Evolutionary conservation across 805 yeast species (phyloP), one percentile per base, ranked within the genome.

Genomic region (Ogataea corticis): DNA sequence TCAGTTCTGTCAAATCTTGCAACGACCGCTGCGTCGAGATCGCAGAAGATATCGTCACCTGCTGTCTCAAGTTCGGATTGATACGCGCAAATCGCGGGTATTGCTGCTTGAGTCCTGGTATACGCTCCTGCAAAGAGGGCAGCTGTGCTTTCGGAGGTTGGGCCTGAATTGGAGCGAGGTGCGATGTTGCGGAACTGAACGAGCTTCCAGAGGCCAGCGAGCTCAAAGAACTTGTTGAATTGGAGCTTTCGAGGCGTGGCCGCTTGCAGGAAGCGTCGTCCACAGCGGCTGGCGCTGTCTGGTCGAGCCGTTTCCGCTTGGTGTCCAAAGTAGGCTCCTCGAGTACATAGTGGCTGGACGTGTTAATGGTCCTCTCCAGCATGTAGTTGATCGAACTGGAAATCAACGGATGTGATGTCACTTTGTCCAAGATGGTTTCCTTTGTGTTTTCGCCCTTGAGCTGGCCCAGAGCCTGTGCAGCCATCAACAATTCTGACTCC

Each of bases 361-460:
- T 52, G 32, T 56, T 50, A 14, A 65, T 63, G 1, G 68, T 67
- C 38, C 61, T 66, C 46, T 68, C 70, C 32, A 67, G 51, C 58
- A 68, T 67, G 43, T 64, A 66, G 38, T 56, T 64, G 45, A 68
- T 65, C 0, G 71, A 65, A 36, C 57, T 59, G 4, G 71, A 63
- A 1, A 68, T 68, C 6, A 68, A 42, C 2, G 72, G 72, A 48
- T 67, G 66, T 0, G 70, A 57, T 2, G 69, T 62, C 28, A 68
- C 66, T 47, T 65, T 67, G 42, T 65, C 67, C 19, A 67, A 50
- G n/a, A 68, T 59, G 2, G 69, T 49, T 9, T 40, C 27, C 18
- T 38, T 41, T 28, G 23, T 14, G 34, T 14, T 25, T 25, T 13
- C 41, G 38, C 51, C 49, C 33, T 50, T 59, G 15, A 65, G 51